These are phyloP conservation scores for Linnemannia exigua DNA, from an alignment of 192 early-diverging fungal genomes.

Conservation along the genomic window DNA sequence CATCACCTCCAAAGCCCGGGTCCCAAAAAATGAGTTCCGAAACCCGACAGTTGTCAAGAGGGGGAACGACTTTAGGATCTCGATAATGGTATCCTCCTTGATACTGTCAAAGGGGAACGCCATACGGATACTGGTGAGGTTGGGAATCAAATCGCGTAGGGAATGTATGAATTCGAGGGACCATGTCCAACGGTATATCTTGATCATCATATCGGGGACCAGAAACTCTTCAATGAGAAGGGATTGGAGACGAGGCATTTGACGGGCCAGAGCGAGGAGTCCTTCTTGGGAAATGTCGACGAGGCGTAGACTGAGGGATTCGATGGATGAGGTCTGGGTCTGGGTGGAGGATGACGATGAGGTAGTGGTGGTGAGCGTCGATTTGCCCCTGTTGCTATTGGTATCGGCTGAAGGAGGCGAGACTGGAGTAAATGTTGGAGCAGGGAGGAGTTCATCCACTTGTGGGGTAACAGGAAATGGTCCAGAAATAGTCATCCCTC, in stretches of 20 bases:
- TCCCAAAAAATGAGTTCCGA: conserved; percentile 36
- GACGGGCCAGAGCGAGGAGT: conserved; percentile 17
- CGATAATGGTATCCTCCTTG: conserved; percentile 43
- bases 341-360: not conserved
- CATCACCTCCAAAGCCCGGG: conserved; percentile 30
- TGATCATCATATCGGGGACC: conserved; percentile 53
- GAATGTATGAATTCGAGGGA: conserved; percentile 30
- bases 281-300: conserved; percentile 48
- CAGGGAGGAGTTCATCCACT: not conserved
- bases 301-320: conserved; percentile 30
- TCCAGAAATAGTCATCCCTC: conserved; percentile 13
- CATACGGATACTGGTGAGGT: conserved; percentile 23
- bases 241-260: conserved; percentile 20
- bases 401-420: not conserved
- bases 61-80: conserved; percentile 44
- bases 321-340: conserved; percentile 6
- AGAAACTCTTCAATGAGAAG: conserved; percentile 51
- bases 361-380: not conserved
- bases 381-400: not conserved
- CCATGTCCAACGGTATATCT: conserved; percentile 53
- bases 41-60: conserved; percentile 41
- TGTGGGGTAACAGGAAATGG: not conserved
- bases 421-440: not conserved
- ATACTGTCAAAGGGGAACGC: conserved; percentile 43
- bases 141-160: conserved; percentile 20